Percentiles rank a stretch among this genome's conserved stretches.
phyloP scores from a whole-genome alignment of 495 filamentous ascomycete species.

The Aspergillus homomorphus region DNA sequence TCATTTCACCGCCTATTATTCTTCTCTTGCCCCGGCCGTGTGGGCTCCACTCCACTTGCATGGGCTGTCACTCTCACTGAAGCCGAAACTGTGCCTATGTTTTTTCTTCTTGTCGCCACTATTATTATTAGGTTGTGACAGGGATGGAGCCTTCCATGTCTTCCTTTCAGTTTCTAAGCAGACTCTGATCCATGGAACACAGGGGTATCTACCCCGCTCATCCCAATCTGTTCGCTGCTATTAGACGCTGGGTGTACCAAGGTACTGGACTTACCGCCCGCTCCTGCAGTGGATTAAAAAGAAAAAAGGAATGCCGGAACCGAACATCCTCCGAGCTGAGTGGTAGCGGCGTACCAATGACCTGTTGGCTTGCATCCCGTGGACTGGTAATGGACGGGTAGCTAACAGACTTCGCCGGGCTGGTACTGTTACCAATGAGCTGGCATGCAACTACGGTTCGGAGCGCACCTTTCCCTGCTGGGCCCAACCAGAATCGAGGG shows the following conservation, averaged over 20 bases:
- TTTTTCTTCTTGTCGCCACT: constrained; percentile 9
- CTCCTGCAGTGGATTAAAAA: background rate
- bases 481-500: constrained; percentile 16
- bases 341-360: constrained; percentile 1
- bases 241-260: background rate
- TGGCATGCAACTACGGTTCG: constrained; percentile 23
- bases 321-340: constrained; percentile 17
- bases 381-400: background rate
- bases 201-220: constrained; percentile 5
- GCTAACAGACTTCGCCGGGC: background rate
- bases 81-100: background rate
- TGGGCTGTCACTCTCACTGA: background rate
- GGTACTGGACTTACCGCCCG: background rate
- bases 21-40: background rate
- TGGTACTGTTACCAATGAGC: constrained; percentile 13
- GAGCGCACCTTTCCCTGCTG: constrained; percentile 26
- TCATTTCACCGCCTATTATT: background rate
- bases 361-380: background rate
- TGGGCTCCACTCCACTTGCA: background rate
- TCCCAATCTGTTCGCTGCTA: constrained; percentile 8
- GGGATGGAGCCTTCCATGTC: constrained; percentile 3
- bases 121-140: constrained; percentile 6
- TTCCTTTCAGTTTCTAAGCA: constrained; percentile 12
- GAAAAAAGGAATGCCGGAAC: constrained; percentile 16
- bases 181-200: constrained; percentile 20